Conservation (phyloP, 306 rosid species). For the Corylus avellana region DNA sequence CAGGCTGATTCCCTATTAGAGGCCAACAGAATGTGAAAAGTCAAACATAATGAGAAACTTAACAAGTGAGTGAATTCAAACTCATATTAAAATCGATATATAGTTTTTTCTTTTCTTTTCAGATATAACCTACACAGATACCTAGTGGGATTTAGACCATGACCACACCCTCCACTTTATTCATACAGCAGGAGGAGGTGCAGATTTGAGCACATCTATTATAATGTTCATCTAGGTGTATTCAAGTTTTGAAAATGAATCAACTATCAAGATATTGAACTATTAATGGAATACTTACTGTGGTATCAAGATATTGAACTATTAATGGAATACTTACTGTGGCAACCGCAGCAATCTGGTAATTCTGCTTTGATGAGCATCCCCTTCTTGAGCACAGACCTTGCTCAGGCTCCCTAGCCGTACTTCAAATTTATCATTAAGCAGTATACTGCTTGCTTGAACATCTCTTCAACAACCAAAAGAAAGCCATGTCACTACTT, state of each 20-base stretch:
- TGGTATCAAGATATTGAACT: background rate
- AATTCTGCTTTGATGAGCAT: slow-evolving; percentile 75
- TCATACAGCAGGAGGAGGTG: background rate
- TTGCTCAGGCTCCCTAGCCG: slow-evolving; percentile 89
- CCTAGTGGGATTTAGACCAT: background rate
- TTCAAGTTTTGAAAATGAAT: no score
- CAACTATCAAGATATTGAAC: no score
- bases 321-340: slow-evolving; percentile 46
- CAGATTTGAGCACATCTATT: background rate
- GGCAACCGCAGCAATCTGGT: slow-evolving; percentile 69
- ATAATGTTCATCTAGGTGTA: background rate
- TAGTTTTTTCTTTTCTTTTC: background rate
- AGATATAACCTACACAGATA: background rate
- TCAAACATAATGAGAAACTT: background rate
- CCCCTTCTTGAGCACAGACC: slow-evolving; percentile 80
- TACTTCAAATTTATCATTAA: slow-evolving; percentile 94
- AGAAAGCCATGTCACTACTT: slow-evolving; percentile 34
- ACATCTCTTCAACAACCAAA: slow-evolving; percentile 65
- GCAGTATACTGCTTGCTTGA: slow-evolving; percentile 94
- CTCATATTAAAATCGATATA: background rate
- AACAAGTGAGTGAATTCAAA: background rate
- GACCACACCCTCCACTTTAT: background rate
- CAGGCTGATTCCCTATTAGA: background rate
- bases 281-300: no score
- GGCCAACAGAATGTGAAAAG: background rate